These are phyloP conservation scores for Phalaenopsis aphrodite DNA, from an alignment of 106 monocot genomes.

Conservation along the genomic window DNA sequence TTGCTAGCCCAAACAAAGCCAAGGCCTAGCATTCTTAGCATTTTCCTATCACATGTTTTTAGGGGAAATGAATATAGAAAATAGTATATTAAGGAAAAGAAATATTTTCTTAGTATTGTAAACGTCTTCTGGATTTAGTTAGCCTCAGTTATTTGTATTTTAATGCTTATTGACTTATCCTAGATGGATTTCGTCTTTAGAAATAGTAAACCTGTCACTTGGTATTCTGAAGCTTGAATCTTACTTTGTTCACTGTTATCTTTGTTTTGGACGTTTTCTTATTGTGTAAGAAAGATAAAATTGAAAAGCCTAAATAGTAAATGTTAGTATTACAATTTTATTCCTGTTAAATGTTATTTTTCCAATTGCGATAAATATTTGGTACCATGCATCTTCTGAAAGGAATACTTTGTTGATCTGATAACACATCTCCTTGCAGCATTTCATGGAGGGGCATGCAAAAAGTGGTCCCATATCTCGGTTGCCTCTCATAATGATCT, in stretches of 20 bases:
- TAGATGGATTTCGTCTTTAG: too few species aligned
- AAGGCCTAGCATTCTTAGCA: too few species aligned
- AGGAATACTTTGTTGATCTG: background rate
- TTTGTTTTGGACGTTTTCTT: background rate
- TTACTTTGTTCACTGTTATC: background rate
- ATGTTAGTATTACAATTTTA: background rate
- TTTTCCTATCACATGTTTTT: too few species aligned
- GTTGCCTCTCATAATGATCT: conserved; percentile 84
- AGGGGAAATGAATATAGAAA: too few species aligned
- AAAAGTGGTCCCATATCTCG: conserved; percentile 86
- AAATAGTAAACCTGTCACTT: background rate
- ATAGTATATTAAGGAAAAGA: too few species aligned
- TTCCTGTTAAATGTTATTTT: background rate
- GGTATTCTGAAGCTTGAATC: background rate
- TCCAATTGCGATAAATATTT: background rate
- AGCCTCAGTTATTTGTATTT: too few species aligned
- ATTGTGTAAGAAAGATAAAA: background rate
- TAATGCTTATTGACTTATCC: too few species aligned
- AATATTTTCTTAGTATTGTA: too few species aligned
- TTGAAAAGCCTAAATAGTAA: background rate
- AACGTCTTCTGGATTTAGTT: too few species aligned
- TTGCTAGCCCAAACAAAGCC: too few species aligned
- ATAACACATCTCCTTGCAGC: conserved; percentile 34
- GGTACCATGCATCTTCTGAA: background rate
- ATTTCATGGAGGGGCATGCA: conserved; percentile 98